These are phyloP conservation scores for Alloascoidea hylecoeti DNA, from an alignment of 805 yeast species.

Conservation along the genomic window DNA sequence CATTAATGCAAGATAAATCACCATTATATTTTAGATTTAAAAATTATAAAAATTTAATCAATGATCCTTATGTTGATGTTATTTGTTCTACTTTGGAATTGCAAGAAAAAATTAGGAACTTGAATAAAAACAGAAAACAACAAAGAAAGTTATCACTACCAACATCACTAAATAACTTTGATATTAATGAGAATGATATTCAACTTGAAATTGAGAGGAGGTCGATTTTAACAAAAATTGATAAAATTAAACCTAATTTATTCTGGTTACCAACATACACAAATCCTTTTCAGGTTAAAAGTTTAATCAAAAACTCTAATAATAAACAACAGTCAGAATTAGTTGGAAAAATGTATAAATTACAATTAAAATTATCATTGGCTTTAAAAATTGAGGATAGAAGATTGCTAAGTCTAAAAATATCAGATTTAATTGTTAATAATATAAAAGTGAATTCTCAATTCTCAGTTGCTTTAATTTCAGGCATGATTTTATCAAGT, in stretches of 20 bases:
- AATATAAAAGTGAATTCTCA: neutral
- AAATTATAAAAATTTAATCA: conserved; percentile 1
- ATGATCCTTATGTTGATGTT: neutral
- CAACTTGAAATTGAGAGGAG: neutral
- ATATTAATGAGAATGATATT: neutral
- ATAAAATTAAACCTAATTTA: neutral
- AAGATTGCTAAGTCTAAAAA: too few species aligned
- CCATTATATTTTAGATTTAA: neutral
- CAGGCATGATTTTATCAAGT: neutral
- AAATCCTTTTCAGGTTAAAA: neutral
- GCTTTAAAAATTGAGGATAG: neutral
- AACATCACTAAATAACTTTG: neutral
- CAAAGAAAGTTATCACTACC: neutral
- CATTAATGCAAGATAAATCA: neutral
- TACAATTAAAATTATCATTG: neutral
- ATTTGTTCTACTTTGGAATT: neutral
- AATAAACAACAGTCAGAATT: neutral
- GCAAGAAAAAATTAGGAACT: neutral
- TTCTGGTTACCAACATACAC: neutral
- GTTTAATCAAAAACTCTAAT: neutral
- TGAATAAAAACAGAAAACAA: too few species aligned
- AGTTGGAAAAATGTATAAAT: neutral
- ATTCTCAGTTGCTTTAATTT: neutral
- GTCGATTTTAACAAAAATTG: neutral
- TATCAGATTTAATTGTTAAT: neutral